A percentile compares a stretch with the other conserved stretches of the same genome.
phyloP scores from a whole-genome alignment of 2,329 filamentous ascomycete species.

The Cucurbitaria berberidis region DNA sequence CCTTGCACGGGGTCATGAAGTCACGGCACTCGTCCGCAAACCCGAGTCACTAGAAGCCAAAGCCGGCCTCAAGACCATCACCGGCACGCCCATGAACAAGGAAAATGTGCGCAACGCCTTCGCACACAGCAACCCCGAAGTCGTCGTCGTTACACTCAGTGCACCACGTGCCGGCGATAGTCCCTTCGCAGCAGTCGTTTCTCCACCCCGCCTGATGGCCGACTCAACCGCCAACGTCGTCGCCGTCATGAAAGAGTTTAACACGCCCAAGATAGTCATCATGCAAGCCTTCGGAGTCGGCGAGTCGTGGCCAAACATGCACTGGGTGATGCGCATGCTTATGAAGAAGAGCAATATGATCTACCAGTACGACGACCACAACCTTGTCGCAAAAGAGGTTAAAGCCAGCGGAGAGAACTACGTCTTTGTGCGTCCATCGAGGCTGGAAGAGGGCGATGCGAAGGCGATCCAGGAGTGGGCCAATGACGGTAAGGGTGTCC shows the following conservation, averaged over 20 bases:
- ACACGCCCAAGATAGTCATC: slow-evolving; percentile 54
- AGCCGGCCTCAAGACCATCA: slow-evolving; percentile 48
- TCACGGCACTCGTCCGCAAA: slow-evolving; percentile 57
- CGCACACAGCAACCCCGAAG: slow-evolving; percentile 29
- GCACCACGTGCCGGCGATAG: slow-evolving; percentile 55
- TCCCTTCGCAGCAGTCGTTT: slow-evolving; percentile 56
- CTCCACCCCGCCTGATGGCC: slow-evolving; percentile 56
- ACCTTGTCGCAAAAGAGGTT: slow-evolving; percentile 53
- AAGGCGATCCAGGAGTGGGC: slow-evolving; percentile 50
- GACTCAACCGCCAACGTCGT: slow-evolving; percentile 50
- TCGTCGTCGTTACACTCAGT: slow-evolving; percentile 59
- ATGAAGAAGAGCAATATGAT: slow-evolving; percentile 57
- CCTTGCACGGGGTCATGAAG: slow-evolving; percentile 49
- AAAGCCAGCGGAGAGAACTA: slow-evolving; percentile 47
- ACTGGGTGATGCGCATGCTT: slow-evolving; percentile 52
- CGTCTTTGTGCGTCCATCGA: slow-evolving; percentile 55
- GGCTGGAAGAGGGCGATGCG: slow-evolving; percentile 51
- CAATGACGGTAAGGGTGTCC: slow-evolving; percentile 52
- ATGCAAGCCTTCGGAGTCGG: slow-evolving; percentile 60
- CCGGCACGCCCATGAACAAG: slow-evolving; percentile 47
- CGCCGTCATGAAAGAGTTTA: slow-evolving; percentile 47
- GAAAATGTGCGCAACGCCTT: slow-evolving; percentile 50
- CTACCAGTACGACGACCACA: slow-evolving; percentile 57
- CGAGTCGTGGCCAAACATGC: slow-evolving; percentile 52
- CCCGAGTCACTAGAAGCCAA: slow-evolving; percentile 36